Conservation (phyloP, 2,329 filamentous ascomycete genomes). For the Pseudocercospora macadamiae region DNA sequence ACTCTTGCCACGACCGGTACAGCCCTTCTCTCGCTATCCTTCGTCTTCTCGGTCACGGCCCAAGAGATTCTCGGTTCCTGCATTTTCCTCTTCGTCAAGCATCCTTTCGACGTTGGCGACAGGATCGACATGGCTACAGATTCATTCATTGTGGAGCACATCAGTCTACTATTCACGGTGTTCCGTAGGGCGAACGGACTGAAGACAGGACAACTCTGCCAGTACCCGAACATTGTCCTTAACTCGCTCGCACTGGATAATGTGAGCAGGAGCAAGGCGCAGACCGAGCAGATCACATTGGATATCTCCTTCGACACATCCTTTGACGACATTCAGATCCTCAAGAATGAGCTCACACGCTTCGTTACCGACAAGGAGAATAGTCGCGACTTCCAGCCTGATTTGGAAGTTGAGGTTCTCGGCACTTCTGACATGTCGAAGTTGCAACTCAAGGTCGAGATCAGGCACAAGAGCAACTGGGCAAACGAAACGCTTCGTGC, state of each 20-base stretch:
- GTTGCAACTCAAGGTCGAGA: slow-evolving; percentile 77
- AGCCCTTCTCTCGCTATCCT: slow-evolving; percentile 90
- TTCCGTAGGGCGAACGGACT: slow-evolving; percentile 83
- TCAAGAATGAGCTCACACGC: slow-evolving; percentile 79
- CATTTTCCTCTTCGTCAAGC: slow-evolving; percentile 98
- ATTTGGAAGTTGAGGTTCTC: slow-evolving; percentile 76
- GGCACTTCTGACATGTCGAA: slow-evolving; percentile 87
- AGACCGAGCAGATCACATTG: slow-evolving; percentile 82
- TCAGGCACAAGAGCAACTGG: slow-evolving; percentile 76
- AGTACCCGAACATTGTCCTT: slow-evolving; percentile 88
- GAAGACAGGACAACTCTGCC: slow-evolving; percentile 63
- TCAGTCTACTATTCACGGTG: slow-evolving; percentile 89
- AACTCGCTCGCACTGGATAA: slow-evolving; percentile 97
- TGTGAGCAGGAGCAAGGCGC: slow-evolving; percentile 83
- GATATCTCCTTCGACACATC: slow-evolving; percentile 83
- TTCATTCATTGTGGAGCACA: slow-evolving; percentile 84
- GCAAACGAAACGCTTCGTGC: slow-evolving; percentile 76
- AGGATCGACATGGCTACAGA: slow-evolving; percentile 76
- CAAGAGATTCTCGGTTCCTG: slow-evolving; percentile 98
- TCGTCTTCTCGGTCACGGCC: slow-evolving; percentile 88
- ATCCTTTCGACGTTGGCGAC: slow-evolving; percentile 95
- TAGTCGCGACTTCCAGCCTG: slow-evolving; percentile 84
- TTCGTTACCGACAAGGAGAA: slow-evolving; percentile 87
- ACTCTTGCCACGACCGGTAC: slow-evolving; percentile 90
- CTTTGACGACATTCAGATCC: slow-evolving; percentile 85